Base-by-base conservation (phyloP, 2,329 filamentous ascomycete genomes). In the Xylaria sp. region DNA sequence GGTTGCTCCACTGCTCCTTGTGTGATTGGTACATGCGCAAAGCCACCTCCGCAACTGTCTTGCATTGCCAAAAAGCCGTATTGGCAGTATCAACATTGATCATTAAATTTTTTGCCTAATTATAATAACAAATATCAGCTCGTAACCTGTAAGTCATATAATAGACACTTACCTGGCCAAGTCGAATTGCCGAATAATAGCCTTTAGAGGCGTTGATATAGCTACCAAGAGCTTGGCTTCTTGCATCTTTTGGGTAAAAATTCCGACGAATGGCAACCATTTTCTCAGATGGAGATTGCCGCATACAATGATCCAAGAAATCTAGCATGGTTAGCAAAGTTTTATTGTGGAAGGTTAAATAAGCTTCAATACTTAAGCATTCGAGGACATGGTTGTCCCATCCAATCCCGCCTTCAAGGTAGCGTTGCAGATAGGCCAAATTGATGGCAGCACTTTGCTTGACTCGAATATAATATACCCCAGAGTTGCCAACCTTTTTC, bases 11-110 rank as follows among this genome's bases (percentile, higher is more conserved):
- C 2, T 81, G 60, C 0, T 71, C 72, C 44, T 77, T 78, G n/a
- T 74, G 69, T 0, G 50, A 60, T 5, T 60, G 65, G 32, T 69
- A 21, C 63, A 78, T 65, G 2, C 66, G 66, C 23, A 73, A 27
- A 9, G 77, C 77, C 2, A 86, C 65, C 2, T 80, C 73, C 21
- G 82, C 80, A 4, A 87, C 60, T 0, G 76, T 77, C 1, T 77
- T 71, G 0, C 76, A 79, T 0, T 80, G 85, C 91, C 93, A 98
- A 82, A 99, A 99, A 13, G 92, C 92, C 0, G 93, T 92, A 77
- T 98, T 97, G 65, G 94, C 91, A 35, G 97, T 92, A 75, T 99
- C 95, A 12, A 97, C 89, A 74, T 98, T 98, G 77, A 99, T 83
- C 0, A 92, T 89, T 5, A 98, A 84, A 9, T 88, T 88, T 29